Percentiles rank a stretch among this genome's conserved stretches.
phyloP scores from a whole-genome alignment of 2,329 filamentous ascomycete genomes.

The Blumeria graminis region DNA sequence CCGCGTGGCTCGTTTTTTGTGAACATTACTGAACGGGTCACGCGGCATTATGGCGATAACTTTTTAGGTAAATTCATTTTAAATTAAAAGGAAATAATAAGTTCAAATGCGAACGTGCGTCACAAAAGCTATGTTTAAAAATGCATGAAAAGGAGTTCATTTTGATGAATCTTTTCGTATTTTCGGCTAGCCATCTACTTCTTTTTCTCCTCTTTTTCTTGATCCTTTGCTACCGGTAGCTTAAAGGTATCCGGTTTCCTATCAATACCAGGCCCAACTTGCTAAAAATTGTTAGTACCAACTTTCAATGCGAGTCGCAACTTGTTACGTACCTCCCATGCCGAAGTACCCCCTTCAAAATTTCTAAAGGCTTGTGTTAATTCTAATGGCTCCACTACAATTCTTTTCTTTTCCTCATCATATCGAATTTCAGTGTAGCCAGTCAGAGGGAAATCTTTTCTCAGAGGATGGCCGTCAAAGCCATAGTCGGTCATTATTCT shows the following conservation, averaged over 20 bases:
- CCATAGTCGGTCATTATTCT: slow-evolving; percentile 99
- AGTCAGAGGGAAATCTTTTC: slow-evolving; percentile 94
- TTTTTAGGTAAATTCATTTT: too few relatives aligned
- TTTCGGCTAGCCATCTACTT: too few relatives aligned
- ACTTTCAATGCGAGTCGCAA: neutral
- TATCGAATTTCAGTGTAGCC: slow-evolving; percentile 96
- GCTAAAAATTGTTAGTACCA: slow-evolving; percentile 24
- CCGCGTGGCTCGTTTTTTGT: too few relatives aligned
- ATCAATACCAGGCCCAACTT: slow-evolving; percentile 47
- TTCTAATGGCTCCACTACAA: slow-evolving; percentile 92
- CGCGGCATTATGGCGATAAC: too few relatives aligned
- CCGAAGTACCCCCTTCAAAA: slow-evolving; percentile 70
- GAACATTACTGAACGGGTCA: too few relatives aligned
- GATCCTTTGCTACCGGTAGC: slow-evolving; percentile 61
- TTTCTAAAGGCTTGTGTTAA: slow-evolving; percentile 96
- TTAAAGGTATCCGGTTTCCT: slow-evolving; percentile 74
- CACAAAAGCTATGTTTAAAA: too few relatives aligned
- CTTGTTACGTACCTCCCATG: slow-evolving; percentile 32
- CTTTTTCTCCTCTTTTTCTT: neutral
- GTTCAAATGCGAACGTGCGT: too few relatives aligned
- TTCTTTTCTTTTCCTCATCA: slow-evolving; percentile 99
- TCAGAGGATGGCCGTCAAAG: slow-evolving; percentile 88
- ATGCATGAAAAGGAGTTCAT: too few relatives aligned
- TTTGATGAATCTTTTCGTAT: too few relatives aligned
- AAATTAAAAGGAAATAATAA: too few relatives aligned